Base-by-base conservation (phyloP, 352 stramenopile genomes). In the Phytophthora cryptogea region DNA sequence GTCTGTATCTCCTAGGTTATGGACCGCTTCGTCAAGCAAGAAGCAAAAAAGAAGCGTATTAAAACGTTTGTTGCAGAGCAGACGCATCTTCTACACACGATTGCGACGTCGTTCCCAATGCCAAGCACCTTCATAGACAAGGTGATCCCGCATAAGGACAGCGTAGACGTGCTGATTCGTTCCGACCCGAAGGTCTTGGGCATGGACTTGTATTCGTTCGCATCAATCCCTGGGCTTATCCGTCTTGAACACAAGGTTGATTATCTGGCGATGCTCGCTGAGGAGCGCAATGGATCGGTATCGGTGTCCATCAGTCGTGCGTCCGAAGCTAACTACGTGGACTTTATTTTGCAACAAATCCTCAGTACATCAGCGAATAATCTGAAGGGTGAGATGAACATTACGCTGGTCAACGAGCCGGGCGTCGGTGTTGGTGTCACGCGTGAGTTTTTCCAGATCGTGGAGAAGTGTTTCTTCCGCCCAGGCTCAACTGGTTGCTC, bases 171-270 rank as follows among this genome's bases (percentile, higher is more conserved):
- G 10, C 63, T 90, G 1, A 69, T 90, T 13, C 74, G 78, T 10
- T 90, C 79, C 0, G 78, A 91, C n/a, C 70, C 79, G 3, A 91
- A 91, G 62, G 74, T 91, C 16, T 60, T 91, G 6, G 79, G 81
- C 8, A 64, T 89, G 17, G 79, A 91, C 37, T 64, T 91, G 58
- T 88, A 88, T 56, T 63, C 77, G 1, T 72, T 91, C 23, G 75
- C 81, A n/a, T 68, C 68, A 0, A 59, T 81, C 8, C 50, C 67
- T 0, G 53, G 48, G 17, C 30, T 87, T 10, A 70, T 91, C 27
- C 67, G 75, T 30, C 65, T 91, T n/a, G 79, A 91, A 51, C 78
- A 91, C 65, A 91, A 91, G 58, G 75, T 91, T 23, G 78, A 91
- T 33, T 91, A 91, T 33, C 49, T 91, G n/a, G 60, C 70, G 4